A percentile compares a stretch with the other conserved stretches of the same genome.
Conservation (phyloP, 257 asterid species). For the Solanum sejunctum region DNA sequence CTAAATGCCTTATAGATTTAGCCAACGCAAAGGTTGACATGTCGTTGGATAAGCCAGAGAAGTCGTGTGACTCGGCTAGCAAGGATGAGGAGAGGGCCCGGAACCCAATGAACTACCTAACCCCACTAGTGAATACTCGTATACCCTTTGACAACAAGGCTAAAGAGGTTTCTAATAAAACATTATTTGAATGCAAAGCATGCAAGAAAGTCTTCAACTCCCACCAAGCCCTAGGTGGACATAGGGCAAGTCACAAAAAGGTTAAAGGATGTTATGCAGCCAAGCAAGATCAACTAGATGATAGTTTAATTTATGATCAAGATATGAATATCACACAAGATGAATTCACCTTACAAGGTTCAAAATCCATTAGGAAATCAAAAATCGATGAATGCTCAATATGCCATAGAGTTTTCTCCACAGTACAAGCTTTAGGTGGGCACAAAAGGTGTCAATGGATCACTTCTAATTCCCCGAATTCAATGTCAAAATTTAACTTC, state of each 20-base stretch:
- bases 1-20: slow-evolving; percentile 57
- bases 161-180: slow-evolving; percentile 30
- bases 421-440: slow-evolving; percentile 95
- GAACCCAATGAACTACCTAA: background rate
- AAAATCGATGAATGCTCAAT: slow-evolving; percentile 84
- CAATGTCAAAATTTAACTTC: slow-evolving; percentile 29
- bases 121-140: background rate
- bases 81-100: slow-evolving; percentile 48
- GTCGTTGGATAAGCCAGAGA: slow-evolving; percentile 34
- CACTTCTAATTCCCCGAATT: slow-evolving; percentile 43
- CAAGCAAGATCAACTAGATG: slow-evolving; percentile 41
- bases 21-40: slow-evolving; percentile 55
- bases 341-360: slow-evolving; percentile 32
- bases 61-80: slow-evolving; percentile 69
- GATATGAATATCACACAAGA: slow-evolving; percentile 18
- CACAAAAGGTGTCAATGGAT: slow-evolving; percentile 99
- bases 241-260: slow-evolving; percentile 91
- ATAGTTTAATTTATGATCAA: slow-evolving; percentile 22
- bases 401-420: slow-evolving; percentile 71
- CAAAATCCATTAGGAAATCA: slow-evolving; percentile 42
- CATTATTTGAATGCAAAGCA: slow-evolving; percentile 83
- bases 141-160: slow-evolving; percentile 19
- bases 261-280: slow-evolving; percentile 90
- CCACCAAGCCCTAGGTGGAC: slow-evolving; percentile 94
- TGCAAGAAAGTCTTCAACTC: slow-evolving; percentile 91